Evolutionary conservation across 192 early-diverging fungal genomes (phyloP).

Genomic region (Physocladia obscura): DNA sequence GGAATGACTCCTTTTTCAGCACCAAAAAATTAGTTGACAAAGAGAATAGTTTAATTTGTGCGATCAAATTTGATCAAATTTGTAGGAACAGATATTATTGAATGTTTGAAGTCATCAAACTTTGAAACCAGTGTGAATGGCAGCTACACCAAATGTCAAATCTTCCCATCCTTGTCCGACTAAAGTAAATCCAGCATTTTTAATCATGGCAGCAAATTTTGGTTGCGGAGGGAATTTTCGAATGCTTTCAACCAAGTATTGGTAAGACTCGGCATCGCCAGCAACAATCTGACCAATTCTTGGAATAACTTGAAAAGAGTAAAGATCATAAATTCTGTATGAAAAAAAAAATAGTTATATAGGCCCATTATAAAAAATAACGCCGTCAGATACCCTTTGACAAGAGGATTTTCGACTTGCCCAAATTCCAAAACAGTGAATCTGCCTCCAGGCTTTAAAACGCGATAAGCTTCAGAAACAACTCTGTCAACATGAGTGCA

Average conservation of each 20-base stretch:
- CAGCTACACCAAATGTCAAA: conserved; percentile 95
- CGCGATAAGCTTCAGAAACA: conserved; percentile 85
- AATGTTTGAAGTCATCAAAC: conserved; percentile 36
- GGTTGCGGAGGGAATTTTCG: conserved; percentile 88
- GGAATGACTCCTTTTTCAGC: no score
- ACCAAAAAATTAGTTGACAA: no score
- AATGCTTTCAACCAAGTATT: conserved; percentile 97
- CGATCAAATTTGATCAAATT: no score
- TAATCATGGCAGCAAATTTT: conserved; percentile 88
- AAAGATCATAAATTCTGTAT: conserved; percentile 79
- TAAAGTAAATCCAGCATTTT: conserved; percentile 83
- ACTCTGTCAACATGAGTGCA: conserved; percentile 90
- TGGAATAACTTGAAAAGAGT: conserved; percentile 94
- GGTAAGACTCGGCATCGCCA: conserved; percentile 86
- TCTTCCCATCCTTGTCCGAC: conserved; percentile 90
- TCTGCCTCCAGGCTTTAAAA: conserved; percentile 92
- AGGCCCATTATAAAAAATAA: neutral
- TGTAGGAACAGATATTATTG: no score
- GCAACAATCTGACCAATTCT: conserved; percentile 83
- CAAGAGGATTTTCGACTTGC: conserved; percentile 82
- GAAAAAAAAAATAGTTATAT: neutral
- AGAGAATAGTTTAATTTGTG: no score
- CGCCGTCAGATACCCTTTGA: conserved; percentile 66
- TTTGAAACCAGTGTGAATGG: conserved; percentile 95
- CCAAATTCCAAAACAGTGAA: conserved; percentile 96